phyloP scores from a whole-genome alignment of 805 yeast species.

The Kuraishia hungarica region DNA sequence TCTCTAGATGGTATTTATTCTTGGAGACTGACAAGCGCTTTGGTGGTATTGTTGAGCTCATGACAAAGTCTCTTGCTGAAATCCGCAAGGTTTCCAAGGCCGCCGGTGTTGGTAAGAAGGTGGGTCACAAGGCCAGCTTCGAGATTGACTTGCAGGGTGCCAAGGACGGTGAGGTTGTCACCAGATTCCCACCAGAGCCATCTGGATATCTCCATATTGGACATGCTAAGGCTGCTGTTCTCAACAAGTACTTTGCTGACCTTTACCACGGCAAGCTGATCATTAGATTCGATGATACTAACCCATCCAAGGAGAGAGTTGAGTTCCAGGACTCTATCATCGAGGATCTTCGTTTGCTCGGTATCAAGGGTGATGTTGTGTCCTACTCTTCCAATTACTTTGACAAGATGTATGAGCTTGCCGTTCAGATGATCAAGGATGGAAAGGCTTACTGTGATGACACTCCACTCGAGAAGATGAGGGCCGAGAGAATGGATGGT shows the following conservation, averaged over 20 bases:
- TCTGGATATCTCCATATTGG: conserved; percentile 99
- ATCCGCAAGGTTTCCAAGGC: conserved; percentile 52
- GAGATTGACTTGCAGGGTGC: conserved; percentile 93
- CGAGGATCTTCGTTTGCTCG: conserved; percentile 84
- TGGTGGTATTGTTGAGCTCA: conserved; percentile 58
- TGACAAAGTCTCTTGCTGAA: conserved; percentile 65
- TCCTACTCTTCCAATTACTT: conserved; percentile 94
- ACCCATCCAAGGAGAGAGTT: conserved; percentile 91
- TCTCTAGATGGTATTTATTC: conserved; percentile 88
- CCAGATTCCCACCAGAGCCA: conserved; percentile 99
- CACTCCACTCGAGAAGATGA: conserved; percentile 89
- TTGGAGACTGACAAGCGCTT: conserved; percentile 61
- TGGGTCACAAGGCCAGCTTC: conserved; percentile 87
- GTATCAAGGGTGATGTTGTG: conserved; percentile 83
- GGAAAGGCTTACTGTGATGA: conserved; percentile 98
- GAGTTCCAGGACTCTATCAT: conserved; percentile 93
- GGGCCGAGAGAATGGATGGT: conserved; percentile 98
- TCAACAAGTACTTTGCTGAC: conserved; percentile 94
- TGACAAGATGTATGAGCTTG: conserved; percentile 80
- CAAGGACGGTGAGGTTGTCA: conserved; percentile 88
- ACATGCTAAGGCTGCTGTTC: conserved; percentile 96
- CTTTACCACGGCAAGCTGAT: conserved; percentile 94
- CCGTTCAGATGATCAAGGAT: conserved; percentile 81
- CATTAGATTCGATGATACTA: conserved; percentile 96
- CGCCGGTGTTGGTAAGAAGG: conserved; percentile 59